Evolutionary conservation across 768 basidiomycete species (phyloP).

Genomic region (Leucogyrophana mollusca): DNA sequence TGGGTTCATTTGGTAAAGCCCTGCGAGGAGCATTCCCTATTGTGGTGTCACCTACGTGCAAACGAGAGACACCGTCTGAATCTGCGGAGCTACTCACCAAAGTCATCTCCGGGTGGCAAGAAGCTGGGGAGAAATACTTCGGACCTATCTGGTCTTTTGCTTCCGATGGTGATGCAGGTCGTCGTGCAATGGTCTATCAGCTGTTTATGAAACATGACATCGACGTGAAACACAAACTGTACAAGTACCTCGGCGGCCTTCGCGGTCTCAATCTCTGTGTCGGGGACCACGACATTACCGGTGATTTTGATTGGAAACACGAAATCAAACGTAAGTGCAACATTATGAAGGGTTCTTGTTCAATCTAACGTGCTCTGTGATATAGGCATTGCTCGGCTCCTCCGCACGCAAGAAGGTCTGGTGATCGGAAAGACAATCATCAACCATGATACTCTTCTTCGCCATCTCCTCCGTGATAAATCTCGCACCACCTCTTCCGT

Average conservation of each 20-base stretch:
- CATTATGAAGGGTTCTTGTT: slow-evolving; percentile 17
- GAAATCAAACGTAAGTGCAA: slow-evolving; percentile 14
- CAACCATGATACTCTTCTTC: slow-evolving; percentile 27
- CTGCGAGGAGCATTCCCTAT: no score
- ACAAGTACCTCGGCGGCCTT: slow-evolving; percentile 1
- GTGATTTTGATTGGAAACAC: slow-evolving; percentile 18
- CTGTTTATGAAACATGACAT: slow-evolving; percentile 1
- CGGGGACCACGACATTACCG: slow-evolving; percentile 6
- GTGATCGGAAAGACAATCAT: no score
- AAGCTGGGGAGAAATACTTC: background rate
- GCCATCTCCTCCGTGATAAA: slow-evolving; percentile 26
- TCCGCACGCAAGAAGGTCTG: no score
- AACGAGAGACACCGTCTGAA: no score
- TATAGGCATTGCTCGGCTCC: no score
- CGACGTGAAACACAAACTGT: slow-evolving; percentile 1
- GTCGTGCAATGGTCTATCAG: slow-evolving; percentile 7
- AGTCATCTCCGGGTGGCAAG: no score
- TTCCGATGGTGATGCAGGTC: slow-evolving; percentile 14
- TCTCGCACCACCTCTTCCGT: no score
- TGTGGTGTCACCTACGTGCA: no score
- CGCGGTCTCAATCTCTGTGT: slow-evolving; percentile 14
- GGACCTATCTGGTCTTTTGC: slow-evolving; percentile 15
- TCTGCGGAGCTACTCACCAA: no score
- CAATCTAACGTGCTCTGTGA: no score
- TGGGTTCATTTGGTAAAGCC: no score